These are phyloP conservation scores for Ochromonas danica DNA, from an alignment of 108 stramenopile genomes.

Conservation along the genomic window DNA sequence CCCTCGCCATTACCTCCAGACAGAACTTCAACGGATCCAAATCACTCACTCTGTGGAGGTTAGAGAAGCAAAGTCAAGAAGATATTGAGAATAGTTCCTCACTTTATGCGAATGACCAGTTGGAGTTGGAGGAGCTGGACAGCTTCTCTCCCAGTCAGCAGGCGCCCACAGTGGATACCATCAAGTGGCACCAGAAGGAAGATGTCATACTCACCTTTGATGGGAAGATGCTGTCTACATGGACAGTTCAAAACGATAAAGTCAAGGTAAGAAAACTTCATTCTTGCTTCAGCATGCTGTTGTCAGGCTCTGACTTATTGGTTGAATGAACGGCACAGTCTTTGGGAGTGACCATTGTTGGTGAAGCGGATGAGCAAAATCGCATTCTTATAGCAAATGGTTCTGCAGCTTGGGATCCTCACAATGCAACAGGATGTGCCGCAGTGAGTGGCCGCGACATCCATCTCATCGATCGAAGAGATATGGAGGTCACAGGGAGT, in stretches of 20 bases:
- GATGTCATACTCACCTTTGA: neutral
- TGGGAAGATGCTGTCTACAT: neutral
- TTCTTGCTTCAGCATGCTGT: too few species aligned
- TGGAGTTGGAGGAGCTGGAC: slow-evolving; percentile 36
- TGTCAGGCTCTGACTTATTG: too few species aligned
- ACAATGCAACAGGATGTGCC: neutral
- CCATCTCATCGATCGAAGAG: slow-evolving; percentile 33
- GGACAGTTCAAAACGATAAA: neutral
- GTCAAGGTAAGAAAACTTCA: neutral
- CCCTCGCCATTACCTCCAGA: slow-evolving; percentile 45
- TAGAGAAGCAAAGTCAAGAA: slow-evolving; percentile 28
- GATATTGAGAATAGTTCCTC: neutral
- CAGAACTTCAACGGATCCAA: slow-evolving; percentile 23
- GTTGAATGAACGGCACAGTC: too few species aligned
- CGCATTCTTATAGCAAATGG: neutral
- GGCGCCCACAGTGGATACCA: slow-evolving; percentile 8
- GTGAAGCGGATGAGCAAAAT: too few species aligned
- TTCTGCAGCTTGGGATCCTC: slow-evolving; percentile 29
- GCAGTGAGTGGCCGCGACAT: neutral
- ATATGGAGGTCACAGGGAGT: slow-evolving; percentile 39
- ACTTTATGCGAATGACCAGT: slow-evolving; percentile 11
- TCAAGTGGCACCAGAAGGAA: neutral
- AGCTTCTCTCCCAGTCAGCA: slow-evolving; percentile 35
- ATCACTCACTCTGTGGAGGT: slow-evolving; percentile 9
- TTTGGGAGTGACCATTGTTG: too few species aligned